phyloP scores from a whole-genome alignment of 306 rosid genomes.

The Dalbergia oliveri region DNA sequence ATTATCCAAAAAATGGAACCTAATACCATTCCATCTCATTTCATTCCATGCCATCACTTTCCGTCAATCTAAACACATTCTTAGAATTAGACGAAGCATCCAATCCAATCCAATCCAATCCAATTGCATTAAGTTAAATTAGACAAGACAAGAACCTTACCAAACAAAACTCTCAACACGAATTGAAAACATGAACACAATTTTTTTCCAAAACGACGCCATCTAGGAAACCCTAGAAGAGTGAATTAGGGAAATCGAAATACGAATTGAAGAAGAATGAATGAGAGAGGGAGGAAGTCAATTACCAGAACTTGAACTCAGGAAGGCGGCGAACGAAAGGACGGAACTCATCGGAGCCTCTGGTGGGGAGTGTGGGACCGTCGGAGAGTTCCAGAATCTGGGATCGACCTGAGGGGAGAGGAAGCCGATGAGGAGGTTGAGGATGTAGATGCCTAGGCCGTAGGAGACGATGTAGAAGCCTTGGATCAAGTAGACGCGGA shows the following conservation, averaged over 20 bases:
- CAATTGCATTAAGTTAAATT: background rate
- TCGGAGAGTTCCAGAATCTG: slow-evolving; percentile 68
- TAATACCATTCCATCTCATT: too few relatives aligned
- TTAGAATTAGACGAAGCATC: background rate
- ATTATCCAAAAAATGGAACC: background rate
- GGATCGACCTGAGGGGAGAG: slow-evolving; percentile 98
- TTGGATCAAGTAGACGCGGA: slow-evolving; percentile 79
- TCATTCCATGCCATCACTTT: too few relatives aligned
- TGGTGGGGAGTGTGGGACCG: slow-evolving; percentile 87
- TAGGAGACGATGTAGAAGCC: slow-evolving; percentile 98
- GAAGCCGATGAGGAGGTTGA: slow-evolving; percentile 89
- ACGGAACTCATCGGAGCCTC: slow-evolving; percentile 93
- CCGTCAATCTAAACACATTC: too few relatives aligned
- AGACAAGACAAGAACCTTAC: background rate
- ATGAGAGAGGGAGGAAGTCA: background rate
- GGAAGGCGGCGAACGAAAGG: slow-evolving; percentile 99
- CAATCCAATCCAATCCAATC: background rate
- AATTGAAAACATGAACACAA: background rate
- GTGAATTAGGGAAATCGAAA: slow-evolving; percentile 20
- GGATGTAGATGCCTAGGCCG: slow-evolving; percentile 91
- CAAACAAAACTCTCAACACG: background rate
- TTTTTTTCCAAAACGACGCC: background rate
- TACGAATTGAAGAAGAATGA: background rate
- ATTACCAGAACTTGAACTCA: slow-evolving; percentile 93
- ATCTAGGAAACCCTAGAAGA: slow-evolving; percentile 34